These are phyloP conservation scores for Zopfochytrium polystomum DNA, from an alignment of 371 early-diverging fungal genomes.

Conservation along the genomic window DNA sequence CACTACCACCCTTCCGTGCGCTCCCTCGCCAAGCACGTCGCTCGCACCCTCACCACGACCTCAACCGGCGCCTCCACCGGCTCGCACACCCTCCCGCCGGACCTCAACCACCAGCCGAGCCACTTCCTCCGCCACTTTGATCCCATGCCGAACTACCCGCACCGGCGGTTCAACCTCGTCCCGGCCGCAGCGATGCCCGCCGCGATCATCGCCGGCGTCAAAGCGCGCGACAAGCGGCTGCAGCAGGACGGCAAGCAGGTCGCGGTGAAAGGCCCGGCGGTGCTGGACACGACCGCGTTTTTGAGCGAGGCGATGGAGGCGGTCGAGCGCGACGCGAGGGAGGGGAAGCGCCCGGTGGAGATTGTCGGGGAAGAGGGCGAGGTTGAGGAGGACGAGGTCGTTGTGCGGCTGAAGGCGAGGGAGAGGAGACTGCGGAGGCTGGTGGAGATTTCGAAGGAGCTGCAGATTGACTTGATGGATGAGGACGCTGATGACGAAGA, in stretches of 20 bases:
- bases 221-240: not conserved
- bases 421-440: constrained; percentile 21
- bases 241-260: constrained; percentile 1
- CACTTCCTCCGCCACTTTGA: constrained; percentile 15
- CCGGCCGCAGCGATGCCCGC: constrained; percentile 18
- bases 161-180: constrained; percentile 9
- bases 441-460: constrained; percentile 21
- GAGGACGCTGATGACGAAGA: constrained; percentile 19
- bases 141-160: constrained; percentile 10
- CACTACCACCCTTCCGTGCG: constrained; percentile 79
- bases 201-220: constrained; percentile 10
- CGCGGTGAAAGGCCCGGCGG: constrained; percentile 10
- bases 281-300: constrained; percentile 16
- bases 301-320: constrained; percentile 11
- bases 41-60: not conserved
- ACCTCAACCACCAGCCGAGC: constrained; percentile 13
- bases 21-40: constrained; percentile 48
- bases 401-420: constrained; percentile 2
- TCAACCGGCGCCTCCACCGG: constrained; percentile 6
- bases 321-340: constrained; percentile 7
- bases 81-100: constrained; percentile 16
- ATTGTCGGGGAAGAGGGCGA: not conserved
- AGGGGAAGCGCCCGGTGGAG: not conserved
- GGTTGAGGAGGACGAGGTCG: not conserved
- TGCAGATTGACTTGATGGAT: constrained; percentile 19